A percentile compares a stretch with the other conserved stretches of the same genome.
phyloP scores from a whole-genome alignment of 768 basidiomycete species.

The Amanita muscaria region DNA sequence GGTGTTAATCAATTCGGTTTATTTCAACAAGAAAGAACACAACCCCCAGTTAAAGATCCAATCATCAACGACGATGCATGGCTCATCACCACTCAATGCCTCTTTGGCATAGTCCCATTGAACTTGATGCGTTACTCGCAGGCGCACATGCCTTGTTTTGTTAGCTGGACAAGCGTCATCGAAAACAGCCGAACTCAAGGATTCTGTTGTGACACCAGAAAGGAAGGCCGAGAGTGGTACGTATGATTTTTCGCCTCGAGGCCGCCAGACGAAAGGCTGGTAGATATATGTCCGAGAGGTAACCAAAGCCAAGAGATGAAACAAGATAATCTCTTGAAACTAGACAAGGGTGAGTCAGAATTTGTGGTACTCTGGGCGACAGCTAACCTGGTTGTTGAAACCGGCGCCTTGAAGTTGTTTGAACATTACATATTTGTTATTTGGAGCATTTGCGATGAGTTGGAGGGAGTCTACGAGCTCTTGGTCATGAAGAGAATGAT shows the following conservation, averaged over 20 bases:
- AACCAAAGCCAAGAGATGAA: conserved; percentile 35
- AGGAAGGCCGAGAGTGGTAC: conserved; percentile 38
- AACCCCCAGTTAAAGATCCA: conserved; percentile 37
- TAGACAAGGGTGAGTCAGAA: conserved; percentile 11
- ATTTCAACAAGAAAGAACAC: conserved; percentile 11
- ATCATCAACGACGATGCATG: conserved; percentile 36
- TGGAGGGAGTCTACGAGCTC: conserved; percentile 24
- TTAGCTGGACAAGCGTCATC: conserved; percentile 31
- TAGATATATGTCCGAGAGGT: conserved; percentile 34
- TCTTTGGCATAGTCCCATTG: conserved; percentile 31
- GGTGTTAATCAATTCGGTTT: not conserved
- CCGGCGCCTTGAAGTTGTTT: conserved; percentile 39
- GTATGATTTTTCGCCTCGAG: conserved; percentile 29
- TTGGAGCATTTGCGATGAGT: conserved; percentile 18
- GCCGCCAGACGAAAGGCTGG: conserved; percentile 38
- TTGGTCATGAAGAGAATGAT: conserved; percentile 21
- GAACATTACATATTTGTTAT: conserved; percentile 33
- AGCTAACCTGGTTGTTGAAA: conserved; percentile 37
- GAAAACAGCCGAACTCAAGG: conserved; percentile 28
- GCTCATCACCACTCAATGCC: conserved; percentile 24
- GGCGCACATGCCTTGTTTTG: conserved; percentile 26
- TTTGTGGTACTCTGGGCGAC: not conserved
- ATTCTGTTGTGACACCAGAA: conserved; percentile 28
- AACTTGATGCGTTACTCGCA: conserved; percentile 17
- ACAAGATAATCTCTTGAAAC: conserved; percentile 39